Evolutionary conservation across 148 eudicot genomes (phyloP).

Genomic region (Rhododendron simsii): DNA sequence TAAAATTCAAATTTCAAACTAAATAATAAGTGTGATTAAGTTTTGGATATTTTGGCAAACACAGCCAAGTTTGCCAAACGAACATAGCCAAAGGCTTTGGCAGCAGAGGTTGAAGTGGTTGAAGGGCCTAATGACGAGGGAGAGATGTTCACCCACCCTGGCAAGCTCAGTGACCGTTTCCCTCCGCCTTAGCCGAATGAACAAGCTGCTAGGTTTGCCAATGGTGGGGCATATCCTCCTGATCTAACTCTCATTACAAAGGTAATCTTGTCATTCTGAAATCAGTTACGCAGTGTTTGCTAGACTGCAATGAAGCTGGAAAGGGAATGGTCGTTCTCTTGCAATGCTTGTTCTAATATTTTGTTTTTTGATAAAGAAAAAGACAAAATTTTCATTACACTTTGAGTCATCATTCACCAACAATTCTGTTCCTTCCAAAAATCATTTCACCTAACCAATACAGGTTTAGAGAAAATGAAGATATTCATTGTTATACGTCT

Average conservation of each 20-base stretch:
- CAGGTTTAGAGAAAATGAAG: background rate
- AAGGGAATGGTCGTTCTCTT: background rate
- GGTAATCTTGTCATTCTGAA: conserved; percentile 27
- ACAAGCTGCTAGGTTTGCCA: conserved; percentile 86
- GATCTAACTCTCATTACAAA: conserved; percentile 80
- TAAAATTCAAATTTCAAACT: too few relatives aligned
- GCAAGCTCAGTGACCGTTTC: conserved; percentile 75
- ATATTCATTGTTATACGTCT: background rate
- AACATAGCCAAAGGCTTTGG: conserved; percentile 53
- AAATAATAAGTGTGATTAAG: too few relatives aligned
- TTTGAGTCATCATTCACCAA: background rate
- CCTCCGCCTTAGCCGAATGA: conserved; percentile 83
- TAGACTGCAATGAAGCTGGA: background rate
- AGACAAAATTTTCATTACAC: background rate
- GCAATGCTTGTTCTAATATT: background rate
- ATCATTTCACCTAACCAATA: background rate
- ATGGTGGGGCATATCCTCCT: conserved; percentile 94
- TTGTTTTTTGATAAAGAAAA: background rate
- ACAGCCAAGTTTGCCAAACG: too few relatives aligned
- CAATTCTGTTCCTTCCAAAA: background rate
- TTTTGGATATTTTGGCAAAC: too few relatives aligned
- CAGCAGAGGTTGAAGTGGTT: conserved; percentile 81
- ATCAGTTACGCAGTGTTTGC: background rate
- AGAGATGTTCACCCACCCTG: conserved; percentile 83
- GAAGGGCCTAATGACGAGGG: conserved; percentile 97